A percentile compares a stretch with the other conserved stretches of the same genome.
These are phyloP conservation scores for Candida incommunis DNA, from an alignment of 805 yeast species.

Conservation along the genomic window DNA sequence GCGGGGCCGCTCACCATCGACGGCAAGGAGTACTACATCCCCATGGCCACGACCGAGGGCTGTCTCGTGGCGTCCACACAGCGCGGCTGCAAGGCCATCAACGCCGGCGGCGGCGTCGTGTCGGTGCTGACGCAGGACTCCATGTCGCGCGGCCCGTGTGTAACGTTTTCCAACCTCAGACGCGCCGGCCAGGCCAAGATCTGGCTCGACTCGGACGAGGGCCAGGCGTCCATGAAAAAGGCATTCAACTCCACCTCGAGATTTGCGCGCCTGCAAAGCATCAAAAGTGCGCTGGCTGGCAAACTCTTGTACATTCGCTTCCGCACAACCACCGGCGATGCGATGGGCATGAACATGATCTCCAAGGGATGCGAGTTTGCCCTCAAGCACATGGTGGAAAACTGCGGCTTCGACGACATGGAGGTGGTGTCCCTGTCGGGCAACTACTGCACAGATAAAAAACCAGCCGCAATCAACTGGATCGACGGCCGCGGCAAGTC, in stretches of 20 bases:
- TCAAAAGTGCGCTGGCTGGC: slow-evolving; percentile 93
- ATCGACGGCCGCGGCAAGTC: slow-evolving; percentile 98
- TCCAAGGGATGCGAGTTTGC: slow-evolving; percentile 94
- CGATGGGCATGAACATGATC: slow-evolving; percentile 99
- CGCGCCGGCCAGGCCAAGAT: slow-evolving; percentile 91
- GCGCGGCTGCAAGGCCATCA: slow-evolving; percentile 98
- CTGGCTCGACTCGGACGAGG: slow-evolving; percentile 94
- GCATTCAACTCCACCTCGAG: slow-evolving; percentile 95
- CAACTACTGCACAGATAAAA: slow-evolving; percentile 94
- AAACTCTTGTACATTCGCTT: slow-evolving; percentile 77
- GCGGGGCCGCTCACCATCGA: slow-evolving; percentile 95
- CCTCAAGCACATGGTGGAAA: slow-evolving; percentile 69
- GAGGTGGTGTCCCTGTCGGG: slow-evolving; percentile 85
- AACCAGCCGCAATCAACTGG: slow-evolving; percentile 98
- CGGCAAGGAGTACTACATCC: slow-evolving; percentile 77
- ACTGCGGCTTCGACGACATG: slow-evolving; percentile 92
- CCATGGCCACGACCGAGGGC: slow-evolving; percentile 99
- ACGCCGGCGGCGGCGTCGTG: slow-evolving; percentile 90
- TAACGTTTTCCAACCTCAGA: slow-evolving; percentile 62
- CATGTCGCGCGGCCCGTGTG: slow-evolving; percentile 99
- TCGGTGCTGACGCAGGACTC: slow-evolving; percentile 92
- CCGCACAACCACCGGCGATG: slow-evolving; percentile 99
- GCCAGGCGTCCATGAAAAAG: slow-evolving; percentile 63
- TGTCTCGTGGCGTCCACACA: slow-evolving; percentile 95
- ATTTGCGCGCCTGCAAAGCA: slow-evolving; percentile 85